These are phyloP conservation scores for Phytophthora cajani DNA, from an alignment of 352 stramenopile species.

Conservation along the genomic window DNA sequence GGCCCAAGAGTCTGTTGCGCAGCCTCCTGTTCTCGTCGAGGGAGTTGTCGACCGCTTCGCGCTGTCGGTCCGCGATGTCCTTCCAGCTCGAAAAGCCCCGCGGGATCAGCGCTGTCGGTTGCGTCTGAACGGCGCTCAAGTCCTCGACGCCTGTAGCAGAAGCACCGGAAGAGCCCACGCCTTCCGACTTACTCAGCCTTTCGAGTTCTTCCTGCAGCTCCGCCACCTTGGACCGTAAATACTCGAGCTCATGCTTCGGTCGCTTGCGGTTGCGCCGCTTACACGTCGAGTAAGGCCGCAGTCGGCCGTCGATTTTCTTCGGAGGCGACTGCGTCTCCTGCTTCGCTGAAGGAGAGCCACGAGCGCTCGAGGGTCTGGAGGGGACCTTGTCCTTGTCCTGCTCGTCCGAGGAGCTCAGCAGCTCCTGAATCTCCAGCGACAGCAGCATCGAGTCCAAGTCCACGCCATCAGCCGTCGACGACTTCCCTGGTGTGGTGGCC, in stretches of 20 bases:
- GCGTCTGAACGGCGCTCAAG: neutral
- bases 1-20: constrained; percentile 26
- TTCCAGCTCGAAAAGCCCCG: constrained; percentile 27
- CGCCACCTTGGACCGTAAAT: constrained; percentile 31
- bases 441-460: constrained; percentile 28
- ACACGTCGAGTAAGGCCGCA: constrained; percentile 24
- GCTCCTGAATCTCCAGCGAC: constrained; percentile 30
- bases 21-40: constrained; percentile 31
- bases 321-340: constrained; percentile 1
- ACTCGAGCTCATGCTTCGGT: constrained; percentile 46
- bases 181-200: constrained; percentile 4
- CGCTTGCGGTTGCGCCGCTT: constrained; percentile 35
- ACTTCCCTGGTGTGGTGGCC: neutral
- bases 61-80: constrained; percentile 25
- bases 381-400: constrained; percentile 1
- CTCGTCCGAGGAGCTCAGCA: constrained; percentile 9
- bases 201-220: constrained; percentile 35
- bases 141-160: neutral
- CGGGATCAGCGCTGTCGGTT: constrained; percentile 5
- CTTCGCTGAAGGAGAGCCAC: neutral
- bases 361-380: neutral
- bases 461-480: neutral
- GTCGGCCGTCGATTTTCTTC: constrained; percentile 30
- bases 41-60: constrained; percentile 17
- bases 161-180: neutral